Conservation (phyloP, 139 green algal genomes). For the Chlorella sp. region DNA sequence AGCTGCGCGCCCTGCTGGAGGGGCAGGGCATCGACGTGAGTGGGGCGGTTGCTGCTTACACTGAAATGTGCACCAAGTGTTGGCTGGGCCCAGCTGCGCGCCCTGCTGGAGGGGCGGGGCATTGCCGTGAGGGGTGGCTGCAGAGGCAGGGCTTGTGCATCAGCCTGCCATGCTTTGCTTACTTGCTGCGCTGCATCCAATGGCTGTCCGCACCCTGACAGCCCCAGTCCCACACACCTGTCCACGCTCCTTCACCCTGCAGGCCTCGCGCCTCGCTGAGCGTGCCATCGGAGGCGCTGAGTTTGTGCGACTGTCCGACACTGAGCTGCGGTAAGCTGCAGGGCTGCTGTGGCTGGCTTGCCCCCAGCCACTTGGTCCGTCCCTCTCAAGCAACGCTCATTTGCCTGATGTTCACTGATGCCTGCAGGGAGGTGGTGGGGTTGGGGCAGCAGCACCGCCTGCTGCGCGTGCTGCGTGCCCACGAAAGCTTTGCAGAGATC, state of each 20-base stretch:
- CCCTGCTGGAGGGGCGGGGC: neutral
- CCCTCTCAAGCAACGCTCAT: too few relatives aligned
- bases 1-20: slow-evolving; percentile 24
- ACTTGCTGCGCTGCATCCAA: too few relatives aligned
- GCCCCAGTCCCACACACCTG: too few relatives aligned
- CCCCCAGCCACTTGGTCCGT: too few relatives aligned
- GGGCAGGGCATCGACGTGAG: slow-evolving; percentile 16
- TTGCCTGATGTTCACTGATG: too few relatives aligned
- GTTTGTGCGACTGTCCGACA: slow-evolving; percentile 17
- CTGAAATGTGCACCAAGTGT: neutral
- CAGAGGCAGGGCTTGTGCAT: neutral
- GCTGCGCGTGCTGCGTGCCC: slow-evolving; percentile 35
- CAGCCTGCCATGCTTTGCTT: neutral
- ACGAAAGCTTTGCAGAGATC: slow-evolving; percentile 12
- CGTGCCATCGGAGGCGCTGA: neutral
- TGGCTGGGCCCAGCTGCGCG: too few relatives aligned
- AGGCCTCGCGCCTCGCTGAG: slow-evolving; percentile 15
- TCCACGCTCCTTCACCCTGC: neutral
- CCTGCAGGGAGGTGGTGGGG: neutral
- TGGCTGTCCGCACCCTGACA: too few relatives aligned
- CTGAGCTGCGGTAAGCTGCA: neutral
- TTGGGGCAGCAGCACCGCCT: slow-evolving; percentile 24
- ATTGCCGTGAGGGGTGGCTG: neutral
- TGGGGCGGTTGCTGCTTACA: neutral
- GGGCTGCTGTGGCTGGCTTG: too few relatives aligned